Evolutionary conservation across 371 early-diverging fungal species (phyloP), one percentile per base, ranked within the genome.

Genomic region (Saksenaea vasiformis): DNA sequence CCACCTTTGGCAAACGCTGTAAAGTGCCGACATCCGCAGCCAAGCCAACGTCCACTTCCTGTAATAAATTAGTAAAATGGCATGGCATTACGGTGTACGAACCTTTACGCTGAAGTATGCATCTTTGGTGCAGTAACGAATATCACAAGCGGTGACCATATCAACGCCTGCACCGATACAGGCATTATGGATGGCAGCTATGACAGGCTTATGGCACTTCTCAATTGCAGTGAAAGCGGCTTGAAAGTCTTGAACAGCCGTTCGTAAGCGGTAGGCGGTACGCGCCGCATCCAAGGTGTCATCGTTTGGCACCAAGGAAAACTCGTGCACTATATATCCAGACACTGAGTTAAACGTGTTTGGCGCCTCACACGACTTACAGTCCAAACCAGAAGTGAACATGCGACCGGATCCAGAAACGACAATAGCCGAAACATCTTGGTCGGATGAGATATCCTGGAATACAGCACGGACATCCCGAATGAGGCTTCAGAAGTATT

Each of bases 161-260:
- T 95, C 95, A 44, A 97, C 86, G 5, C 96, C 97, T 19, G 88
- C 93, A 22, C 98, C 98, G 65, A 95, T 85, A 70, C 97, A 96
- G 1, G 81, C 87, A 56, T 89, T 90, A 58, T 97, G 94, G 56
- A 97, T 79, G n/a, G 89, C 94, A 10, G 88, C 92, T 66, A 98
- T 89, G 4, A 97, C 95, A 17, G 98, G 95, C 66, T 91, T 90
- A 64, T 86, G 76, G 70, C 97, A 97, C 27, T 68, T 56, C 71
- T 96, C 97, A 56, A 96, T 86, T 11, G 91, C 86, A 13, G 87
- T 87, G 56, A 93, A 74, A 13, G 87, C 76, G 37, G 73, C 83
- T 80, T 94, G 94, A 61, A 88, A 82, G 15, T 74, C 73, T 56
- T 77, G 58, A n/a, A 90, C 72, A 54, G 70, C 65, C 26, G 70